Evolutionary conservation across 176 grass and related monocot species (phyloP).

Genomic region (Carex cristatella): DNA sequence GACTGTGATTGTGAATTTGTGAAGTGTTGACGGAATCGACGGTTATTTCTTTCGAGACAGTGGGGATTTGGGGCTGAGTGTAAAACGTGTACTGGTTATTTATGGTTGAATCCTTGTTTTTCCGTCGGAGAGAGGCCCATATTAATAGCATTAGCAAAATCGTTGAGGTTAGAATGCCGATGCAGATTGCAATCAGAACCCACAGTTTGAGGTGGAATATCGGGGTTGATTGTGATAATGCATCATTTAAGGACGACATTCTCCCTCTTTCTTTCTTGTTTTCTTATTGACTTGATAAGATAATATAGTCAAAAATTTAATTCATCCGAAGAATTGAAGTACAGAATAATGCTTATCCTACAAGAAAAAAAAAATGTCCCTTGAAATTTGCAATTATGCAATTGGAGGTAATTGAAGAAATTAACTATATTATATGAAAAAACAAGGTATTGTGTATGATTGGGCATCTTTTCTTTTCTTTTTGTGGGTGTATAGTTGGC

Average conservation of each 20-base stretch:
- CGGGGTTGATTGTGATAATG: constrained; percentile 58
- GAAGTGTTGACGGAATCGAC: constrained; percentile 52
- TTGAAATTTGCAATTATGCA: constrained; percentile 38
- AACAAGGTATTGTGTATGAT: neutral
- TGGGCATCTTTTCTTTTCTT: neutral
- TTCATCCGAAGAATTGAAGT: constrained; percentile 28
- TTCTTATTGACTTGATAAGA: neutral
- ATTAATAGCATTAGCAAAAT: constrained; percentile 49
- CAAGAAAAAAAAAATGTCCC: constrained; percentile 31
- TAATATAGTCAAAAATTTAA: constrained; percentile 13
- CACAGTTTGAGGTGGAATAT: constrained; percentile 70
- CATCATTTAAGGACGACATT: constrained; percentile 58
- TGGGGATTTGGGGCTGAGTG: constrained; percentile 52
- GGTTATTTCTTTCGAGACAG: constrained; percentile 80
- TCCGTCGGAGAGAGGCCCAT: constrained; percentile 51
- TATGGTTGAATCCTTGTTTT: constrained; percentile 32
- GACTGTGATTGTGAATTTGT: constrained; percentile 30
- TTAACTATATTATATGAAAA: neutral
- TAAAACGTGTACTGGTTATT: constrained; percentile 22
- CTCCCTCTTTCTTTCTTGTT: constrained; percentile 19
- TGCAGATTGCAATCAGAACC: constrained; percentile 75
- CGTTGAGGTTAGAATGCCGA: constrained; percentile 47
- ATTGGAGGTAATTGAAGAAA: neutral
- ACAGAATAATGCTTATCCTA: constrained; percentile 42
- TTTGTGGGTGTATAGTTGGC: neutral